Percentiles rank a stretch among this genome's conserved stretches.
phyloP scores from a whole-genome alignment of 768 basidiomycete genomes.

The Pulveroboletus frians region DNA sequence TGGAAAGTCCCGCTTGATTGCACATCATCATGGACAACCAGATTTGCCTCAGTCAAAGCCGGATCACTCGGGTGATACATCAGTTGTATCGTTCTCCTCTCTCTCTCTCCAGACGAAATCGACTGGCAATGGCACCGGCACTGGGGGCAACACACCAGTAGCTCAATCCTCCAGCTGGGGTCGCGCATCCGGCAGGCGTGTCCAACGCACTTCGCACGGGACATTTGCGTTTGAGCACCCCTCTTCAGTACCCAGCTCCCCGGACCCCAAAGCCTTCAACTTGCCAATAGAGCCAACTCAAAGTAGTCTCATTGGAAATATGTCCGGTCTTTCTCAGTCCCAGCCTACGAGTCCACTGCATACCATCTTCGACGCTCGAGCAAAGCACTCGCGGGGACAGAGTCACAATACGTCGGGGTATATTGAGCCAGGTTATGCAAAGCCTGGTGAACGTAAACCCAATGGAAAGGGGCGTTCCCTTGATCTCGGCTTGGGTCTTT shows the following conservation, averaged over 20 bases:
- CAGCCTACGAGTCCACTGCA: slow-evolving; percentile 19
- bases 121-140: slow-evolving; percentile 21
- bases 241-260: slow-evolving; percentile 45
- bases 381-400: slow-evolving; percentile 22
- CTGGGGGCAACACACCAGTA: slow-evolving; percentile 21
- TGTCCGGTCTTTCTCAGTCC: slow-evolving; percentile 8
- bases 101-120: slow-evolving; percentile 39
- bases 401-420: slow-evolving; percentile 25
- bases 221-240: slow-evolving; percentile 67
- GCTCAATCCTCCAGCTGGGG: slow-evolving; percentile 55
- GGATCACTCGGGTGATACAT: slow-evolving; percentile 35
- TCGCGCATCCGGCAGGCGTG: slow-evolving; percentile 43
- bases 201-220: slow-evolving; percentile 45
- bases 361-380: slow-evolving; percentile 31
- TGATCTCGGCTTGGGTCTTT: slow-evolving; percentile 62
- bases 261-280: slow-evolving; percentile 17
- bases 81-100: slow-evolving; percentile 30
- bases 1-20: slow-evolving; percentile 7
- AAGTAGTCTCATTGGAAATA: slow-evolving; percentile 1
- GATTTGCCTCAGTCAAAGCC: slow-evolving; percentile 30
- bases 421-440: slow-evolving; percentile 11
- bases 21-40: slow-evolving; percentile 9
- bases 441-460: slow-evolving; percentile 17
- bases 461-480: slow-evolving; percentile 63
- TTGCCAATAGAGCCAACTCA: slow-evolving; percentile 15